Evolutionary conservation across 768 basidiomycete species (phyloP), one percentile per base, ranked within the genome.

Genomic region (Solioccasus polychromus): DNA sequence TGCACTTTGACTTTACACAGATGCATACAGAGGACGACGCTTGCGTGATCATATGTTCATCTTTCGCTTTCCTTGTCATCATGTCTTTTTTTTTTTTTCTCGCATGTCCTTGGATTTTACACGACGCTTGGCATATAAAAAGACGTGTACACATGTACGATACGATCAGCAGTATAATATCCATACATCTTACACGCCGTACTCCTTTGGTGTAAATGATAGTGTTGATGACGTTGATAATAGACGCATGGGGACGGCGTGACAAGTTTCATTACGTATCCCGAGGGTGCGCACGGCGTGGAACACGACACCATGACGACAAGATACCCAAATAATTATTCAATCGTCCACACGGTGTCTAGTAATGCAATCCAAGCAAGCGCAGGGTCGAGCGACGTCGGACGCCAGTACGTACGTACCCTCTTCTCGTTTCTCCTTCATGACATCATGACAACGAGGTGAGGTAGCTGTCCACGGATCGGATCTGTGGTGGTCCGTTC

Each of bases 71-170:
- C 46, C 38, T 41, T 45, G 28, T 35, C 44, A 51, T 39, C 48
- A 45, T 48, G 49, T 42, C 36, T 29, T 41, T 39, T 52, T 48
- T 47, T 42, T 34, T 29, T 41, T 39, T 52, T 46, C 26, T 52
- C 30, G 50, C 60, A 58, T 57, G 47, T 46, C 42, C 45, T 45
- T 52, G 52, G 47, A 50, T 47, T 19, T 5, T 42, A 38, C 43
- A 44, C 39, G 28, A 46, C 34, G 51, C 37, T 54, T 44, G 39
- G 39, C 36, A 35, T 31, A 55, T 24, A 45, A 45, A 54, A 42
- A 53, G 44, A 48, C 22, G 31, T 61, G 60, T 63, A 63, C 47
- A 42, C 39, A 45, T 63, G 60, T 61, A 61, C 46, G 57, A 62
- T 62, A 60, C 50, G 50, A 47, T 11, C 22, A 50, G 45, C 41